These are phyloP conservation scores for Linaria vulgaris DNA, from an alignment of 257 asterid species.

Conservation along the genomic window DNA sequence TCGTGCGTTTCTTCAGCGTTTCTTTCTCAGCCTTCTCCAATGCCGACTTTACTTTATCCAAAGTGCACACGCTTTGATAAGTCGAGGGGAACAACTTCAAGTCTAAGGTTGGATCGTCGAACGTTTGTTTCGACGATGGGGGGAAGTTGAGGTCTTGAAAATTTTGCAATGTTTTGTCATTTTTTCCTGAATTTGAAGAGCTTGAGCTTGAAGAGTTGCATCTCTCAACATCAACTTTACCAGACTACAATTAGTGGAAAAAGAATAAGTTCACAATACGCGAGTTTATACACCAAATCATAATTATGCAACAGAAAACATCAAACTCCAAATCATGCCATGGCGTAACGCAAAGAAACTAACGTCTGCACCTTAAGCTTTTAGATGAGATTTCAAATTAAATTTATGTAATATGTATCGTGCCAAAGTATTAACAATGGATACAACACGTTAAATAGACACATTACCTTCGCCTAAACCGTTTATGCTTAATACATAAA, in stretches of 20 bases:
- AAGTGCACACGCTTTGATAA: slow-evolving; percentile 75
- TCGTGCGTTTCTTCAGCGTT: slow-evolving; percentile 48
- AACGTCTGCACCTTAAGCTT: no score
- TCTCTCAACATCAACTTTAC: slow-evolving; percentile 68
- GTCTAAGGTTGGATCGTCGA: slow-evolving; percentile 51
- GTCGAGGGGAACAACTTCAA: slow-evolving; percentile 48
- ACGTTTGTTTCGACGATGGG: slow-evolving; percentile 41
- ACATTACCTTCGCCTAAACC: no score
- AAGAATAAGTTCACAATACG: no score
- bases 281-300: no score
- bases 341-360: no score
- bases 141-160: slow-evolving; percentile 82
- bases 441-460: no score
- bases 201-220: slow-evolving; percentile 52
- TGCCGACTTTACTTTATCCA: slow-evolving; percentile 83
- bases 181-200: slow-evolving; percentile 38
- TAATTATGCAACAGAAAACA: no score
- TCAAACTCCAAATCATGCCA: no score
- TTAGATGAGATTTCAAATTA: no score
- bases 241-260: slow-evolving; percentile 48
- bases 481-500: no score
- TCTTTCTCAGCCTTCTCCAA: slow-evolving; percentile 76
- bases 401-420: no score
- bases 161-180: slow-evolving; percentile 27
- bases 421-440: no score